Evolutionary conservation across 495 filamentous ascomycete genomes (phyloP), one percentile per base, ranked within the genome.

Genomic region (Penicillium desertorum): DNA sequence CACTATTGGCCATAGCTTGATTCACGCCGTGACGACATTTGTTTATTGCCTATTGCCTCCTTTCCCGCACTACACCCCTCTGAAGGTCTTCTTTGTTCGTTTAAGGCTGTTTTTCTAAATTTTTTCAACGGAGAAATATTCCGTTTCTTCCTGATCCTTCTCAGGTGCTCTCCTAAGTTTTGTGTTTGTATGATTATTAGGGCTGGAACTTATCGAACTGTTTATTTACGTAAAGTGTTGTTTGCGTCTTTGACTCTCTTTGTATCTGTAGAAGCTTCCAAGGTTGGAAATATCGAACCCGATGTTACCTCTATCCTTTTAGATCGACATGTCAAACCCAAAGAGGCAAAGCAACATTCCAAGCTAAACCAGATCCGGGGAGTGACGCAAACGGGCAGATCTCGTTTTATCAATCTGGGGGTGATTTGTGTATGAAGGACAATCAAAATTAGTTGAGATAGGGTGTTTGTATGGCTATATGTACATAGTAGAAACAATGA

Each of bases 321-420:
- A 34, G 59, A 61, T 65, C 58, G 67, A 66, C 58, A 67, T 62
- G 65, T 68, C 66, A 66, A 58, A 42, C 49, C 58, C 62, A 52
- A 54, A 69, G 27, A 51, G 64, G 64, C 25, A 59, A 66, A 36
- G 54, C 54, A 61, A 59, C 62, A 69, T 70, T 71, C 65, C 67
- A 65, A 59, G 62, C 68, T 70, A 71, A 63, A 64, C 69, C 63
- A 59, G 54, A 67, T 68, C 65, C 67, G 71, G 69, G 54, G 57
- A 34, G 61, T 70, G 68, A 73, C 67, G 69, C 69, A 72, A 73
- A 73, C 71, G 27, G 61, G 34, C 42, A 9, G 48, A 22, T 20
- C 39, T 49, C 20, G 42, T 19, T 23, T 12, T 8, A 23, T 47
- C 9, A 12, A 47, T 57, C 46, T 29, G 23, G 23, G 46, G 49